Conservation (phyloP, 805 yeast genomes). For the Cyberlindnera misumaiensis region DNA sequence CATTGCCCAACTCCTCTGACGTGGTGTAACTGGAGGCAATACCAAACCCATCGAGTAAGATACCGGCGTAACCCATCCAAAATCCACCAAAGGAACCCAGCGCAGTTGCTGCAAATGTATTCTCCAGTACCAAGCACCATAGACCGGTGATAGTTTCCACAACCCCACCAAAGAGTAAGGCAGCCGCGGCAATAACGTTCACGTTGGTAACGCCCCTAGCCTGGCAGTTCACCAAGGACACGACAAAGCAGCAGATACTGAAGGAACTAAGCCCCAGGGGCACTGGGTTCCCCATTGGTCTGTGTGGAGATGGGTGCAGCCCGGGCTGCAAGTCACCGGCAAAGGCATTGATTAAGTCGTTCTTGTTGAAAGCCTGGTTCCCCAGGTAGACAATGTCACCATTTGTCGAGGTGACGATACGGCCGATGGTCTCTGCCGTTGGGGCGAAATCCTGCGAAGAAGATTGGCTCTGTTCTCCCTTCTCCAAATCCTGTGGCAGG, state of each 20-base stretch:
- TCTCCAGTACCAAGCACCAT: conserved; percentile 70
- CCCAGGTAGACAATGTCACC: conserved; percentile 35
- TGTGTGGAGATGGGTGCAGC: conserved; percentile 37
- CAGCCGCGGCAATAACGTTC: conserved; percentile 57
- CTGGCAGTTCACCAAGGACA: conserved; percentile 54
- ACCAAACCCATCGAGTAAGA: conserved; percentile 51
- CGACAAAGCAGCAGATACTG: conserved; percentile 49
- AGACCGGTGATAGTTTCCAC: conserved; percentile 68
- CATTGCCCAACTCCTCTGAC: conserved; percentile 39
- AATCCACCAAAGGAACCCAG: conserved; percentile 55
- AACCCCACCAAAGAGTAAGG: conserved; percentile 67
- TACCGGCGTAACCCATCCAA: conserved; percentile 72
- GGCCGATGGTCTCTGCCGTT: conserved; percentile 9
- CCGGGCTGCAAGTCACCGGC: conserved; percentile 49
- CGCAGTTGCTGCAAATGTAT: conserved; percentile 65
- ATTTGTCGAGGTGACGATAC: conserved; percentile 23
- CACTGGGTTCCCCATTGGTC: conserved; percentile 65
- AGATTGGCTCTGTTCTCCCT: conserved; percentile 10
- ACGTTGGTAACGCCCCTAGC: conserved; percentile 63
- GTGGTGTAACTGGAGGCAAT: conserved; percentile 42
- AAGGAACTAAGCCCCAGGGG: conserved; percentile 70
- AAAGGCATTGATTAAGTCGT: conserved; percentile 56
- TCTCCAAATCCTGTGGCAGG: conserved; percentile 15
- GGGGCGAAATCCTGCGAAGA: conserved; percentile 13
- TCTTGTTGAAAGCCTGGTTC: conserved; percentile 36